Evolutionary conservation across 495 filamentous ascomycete genomes (phyloP).

Genomic region (Neurospora sp.): DNA sequence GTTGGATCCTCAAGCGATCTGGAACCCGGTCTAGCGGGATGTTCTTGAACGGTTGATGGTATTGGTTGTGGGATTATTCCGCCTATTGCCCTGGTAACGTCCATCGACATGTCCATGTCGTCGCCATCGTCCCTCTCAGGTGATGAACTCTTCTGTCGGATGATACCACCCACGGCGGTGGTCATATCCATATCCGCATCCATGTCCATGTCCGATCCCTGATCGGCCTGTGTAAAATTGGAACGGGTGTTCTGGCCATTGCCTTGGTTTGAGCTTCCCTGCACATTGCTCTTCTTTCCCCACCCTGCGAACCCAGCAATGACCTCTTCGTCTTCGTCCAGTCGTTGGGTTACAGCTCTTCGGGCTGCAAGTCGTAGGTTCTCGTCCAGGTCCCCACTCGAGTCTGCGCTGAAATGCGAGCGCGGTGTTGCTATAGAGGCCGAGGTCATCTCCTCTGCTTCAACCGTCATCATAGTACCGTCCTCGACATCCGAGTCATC

Average conservation of each 20-base stretch:
- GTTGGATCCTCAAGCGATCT: slow-evolving; percentile 3
- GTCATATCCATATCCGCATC: slow-evolving; percentile 49
- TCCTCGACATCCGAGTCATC: slow-evolving; percentile 55
- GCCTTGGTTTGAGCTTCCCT: slow-evolving; percentile 2
- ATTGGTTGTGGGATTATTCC: slow-evolving; percentile 53
- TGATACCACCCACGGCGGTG: slow-evolving; percentile 44
- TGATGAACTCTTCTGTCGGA: slow-evolving; percentile 24
- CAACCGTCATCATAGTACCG: slow-evolving; percentile 65
- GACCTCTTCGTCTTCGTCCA: slow-evolving; percentile 72
- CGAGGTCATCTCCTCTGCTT: slow-evolving; percentile 58
- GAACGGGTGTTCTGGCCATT: slow-evolving; percentile 7
- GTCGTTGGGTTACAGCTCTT: slow-evolving; percentile 58
- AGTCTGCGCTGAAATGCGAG: slow-evolving; percentile 49
- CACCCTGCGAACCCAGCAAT: slow-evolving; percentile 51
- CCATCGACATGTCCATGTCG: slow-evolving; percentile 76
- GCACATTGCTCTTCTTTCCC: slow-evolving; percentile 25
- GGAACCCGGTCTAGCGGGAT: slow-evolving; percentile 10
- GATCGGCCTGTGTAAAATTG: slow-evolving; percentile 10
- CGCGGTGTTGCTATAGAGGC: slow-evolving; percentile 49
- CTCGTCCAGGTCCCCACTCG: slow-evolving; percentile 61
- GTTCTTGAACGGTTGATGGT: slow-evolving; percentile 13
- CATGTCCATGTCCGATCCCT: slow-evolving; percentile 29
- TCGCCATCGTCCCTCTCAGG: slow-evolving; percentile 37
- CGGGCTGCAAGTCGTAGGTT: slow-evolving; percentile 65
- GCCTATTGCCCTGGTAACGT: slow-evolving; percentile 76